These are phyloP conservation scores for Dicorynia guianensis DNA, from an alignment of 306 rosid genomes.

Conservation along the genomic window DNA sequence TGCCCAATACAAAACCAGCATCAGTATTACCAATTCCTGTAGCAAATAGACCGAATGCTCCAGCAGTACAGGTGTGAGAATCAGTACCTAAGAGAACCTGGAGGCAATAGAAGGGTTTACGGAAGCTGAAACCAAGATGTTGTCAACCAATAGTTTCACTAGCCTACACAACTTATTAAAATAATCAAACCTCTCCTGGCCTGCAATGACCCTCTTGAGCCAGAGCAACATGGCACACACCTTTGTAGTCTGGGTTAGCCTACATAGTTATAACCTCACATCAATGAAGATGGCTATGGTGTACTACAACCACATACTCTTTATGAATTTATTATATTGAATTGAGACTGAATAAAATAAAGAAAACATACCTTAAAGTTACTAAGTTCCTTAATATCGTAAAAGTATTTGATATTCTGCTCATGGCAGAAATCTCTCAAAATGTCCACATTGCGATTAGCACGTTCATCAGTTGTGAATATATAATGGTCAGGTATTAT, in stretches of 20 bases:
- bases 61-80: slow-evolving; percentile 89
- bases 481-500: slow-evolving; percentile 92
- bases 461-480: slow-evolving; percentile 83
- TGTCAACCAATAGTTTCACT: neutral
- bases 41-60: slow-evolving; percentile 95
- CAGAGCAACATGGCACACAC: slow-evolving; percentile 87
- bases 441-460: slow-evolving; percentile 85
- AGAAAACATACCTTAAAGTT: slow-evolving; percentile 65
- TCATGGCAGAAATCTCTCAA: slow-evolving; percentile 78
- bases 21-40: slow-evolving; percentile 87
- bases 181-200: slow-evolving; percentile 79
- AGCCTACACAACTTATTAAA: neutral
- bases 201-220: slow-evolving; percentile 95
- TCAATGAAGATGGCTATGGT: no score
- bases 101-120: slow-evolving; percentile 19
- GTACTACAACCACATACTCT: no score
- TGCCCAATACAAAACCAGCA: slow-evolving; percentile 83
- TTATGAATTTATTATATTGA: no score
- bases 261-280: slow-evolving; percentile 27
- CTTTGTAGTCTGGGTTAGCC: slow-evolving; percentile 91
- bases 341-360: no score
- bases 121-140: slow-evolving; percentile 17
- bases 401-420: slow-evolving; percentile 81
- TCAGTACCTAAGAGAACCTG: slow-evolving; percentile 91
- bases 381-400: slow-evolving; percentile 82